Base-by-base conservation (phyloP, 108 stramenopile species). In the Discostella stelligeroides region DNA sequence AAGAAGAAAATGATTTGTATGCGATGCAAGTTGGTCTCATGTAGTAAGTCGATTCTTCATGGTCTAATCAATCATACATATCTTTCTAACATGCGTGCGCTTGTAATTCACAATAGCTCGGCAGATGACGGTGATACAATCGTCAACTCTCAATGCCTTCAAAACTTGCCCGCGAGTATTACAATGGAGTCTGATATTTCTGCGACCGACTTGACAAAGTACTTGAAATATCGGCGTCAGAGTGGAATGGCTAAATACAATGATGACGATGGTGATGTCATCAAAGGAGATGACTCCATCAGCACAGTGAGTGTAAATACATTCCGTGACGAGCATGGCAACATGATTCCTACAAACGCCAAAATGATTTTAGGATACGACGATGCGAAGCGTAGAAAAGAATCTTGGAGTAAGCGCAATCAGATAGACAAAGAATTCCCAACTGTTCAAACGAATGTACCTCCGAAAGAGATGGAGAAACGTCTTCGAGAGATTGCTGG, bases 401-500 rank as follows among this genome's bases (percentile, higher is more conserved):
- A 58, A 49, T 42, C 69, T n/a, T 24, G 41, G 43, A 28, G 24
- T 2, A 53, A 64, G 25, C 51, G n/a, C 23, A 40, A 62, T 29
- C 64, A 65, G 27, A 43, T 45, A 23, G 72, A 65, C 41, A 17
- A 42, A 45, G 60, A 28, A 17, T 63, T 60, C 34, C 66, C 58
- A 34, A 64, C 48, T 15, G 50, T 60, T 3, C 60, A 43, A 30
- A 58, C 51, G 59, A 42, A 61, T 23, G 57, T 25, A 17, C 40
- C 51, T 7, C 29, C 84, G 30, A 84, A 87, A 29, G 88, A 89
- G 48, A 91, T 90, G 75, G 89, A 82, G 39, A 64, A 62, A 45
- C 89, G 88, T 58, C 75, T 94, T 13, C 76, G 92, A 0, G 72
- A 89, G 23, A 47, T 94, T 39, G 93, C 93, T 14, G 93, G 88